Evolutionary conservation across 2,329 filamentous ascomycete species (phyloP), one percentile per base, ranked within the genome.

Genomic region (Diplodia mutila): DNA sequence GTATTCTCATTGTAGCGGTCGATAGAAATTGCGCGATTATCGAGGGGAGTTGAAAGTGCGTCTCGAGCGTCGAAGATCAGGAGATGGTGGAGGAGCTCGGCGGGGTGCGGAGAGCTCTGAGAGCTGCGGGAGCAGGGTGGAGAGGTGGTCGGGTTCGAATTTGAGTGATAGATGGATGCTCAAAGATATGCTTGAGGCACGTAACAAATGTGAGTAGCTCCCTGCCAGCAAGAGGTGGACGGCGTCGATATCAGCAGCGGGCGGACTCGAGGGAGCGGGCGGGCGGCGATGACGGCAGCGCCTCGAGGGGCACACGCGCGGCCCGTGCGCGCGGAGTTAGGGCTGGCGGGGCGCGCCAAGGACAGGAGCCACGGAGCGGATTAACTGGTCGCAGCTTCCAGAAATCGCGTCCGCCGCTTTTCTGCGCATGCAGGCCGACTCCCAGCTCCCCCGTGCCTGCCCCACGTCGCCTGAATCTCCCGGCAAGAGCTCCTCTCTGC

Each of bases 1-100:
- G 88, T 68, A 95, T 84, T 71, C 90, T 87, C 86, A 97, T 94
- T 9, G 74, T 78, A 77, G 77, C 72, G 72, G 18, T 76, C 70
- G 75, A 23, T 18, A 23, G 69, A 34, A n/a, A 9, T 12, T 37
- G 9, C 11, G 34, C 16, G 48, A 53, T 1, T 16, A n/a, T 27
- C 46, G 12, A 18, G 49, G 12, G 32, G 18, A 29, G 46, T 14
- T 2, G 23, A 25, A 23, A 23, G n/a, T 34, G 3, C 23, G 8
- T 9, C 4, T 3, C 9, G 16, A 51, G 34, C 16, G 21, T n/a
- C 23, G 51, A 39, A 6, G 18, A 46, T 54, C 52, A 32, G 49
- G 63, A 46, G 63, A 48, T 52, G 6, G 9, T 21, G 42, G 23
- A 23, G 21, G 63, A 48, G 27, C n/a, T 48, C 23, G 37, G 63